A percentile compares a stretch with the other conserved stretches of the same genome.
phyloP scores from a whole-genome alignment of 345 rosid species.

The Salix udensis region DNA sequence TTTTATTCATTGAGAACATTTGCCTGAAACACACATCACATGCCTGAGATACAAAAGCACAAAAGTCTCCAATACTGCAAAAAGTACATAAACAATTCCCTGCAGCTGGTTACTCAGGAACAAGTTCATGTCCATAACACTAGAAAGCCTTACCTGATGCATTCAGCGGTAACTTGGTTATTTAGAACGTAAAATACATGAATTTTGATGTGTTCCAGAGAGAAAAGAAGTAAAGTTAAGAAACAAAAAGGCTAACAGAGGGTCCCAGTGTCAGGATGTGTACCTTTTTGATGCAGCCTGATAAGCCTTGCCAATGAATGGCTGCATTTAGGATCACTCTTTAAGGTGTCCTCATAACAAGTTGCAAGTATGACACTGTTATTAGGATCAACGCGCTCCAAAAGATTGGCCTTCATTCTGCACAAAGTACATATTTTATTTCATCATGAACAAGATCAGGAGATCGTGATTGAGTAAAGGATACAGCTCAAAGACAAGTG shows the following conservation, averaged over 20 bases:
- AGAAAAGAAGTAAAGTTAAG: not conserved
- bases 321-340: constrained; percentile 65
- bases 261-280: not conserved
- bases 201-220: too few relatives aligned
- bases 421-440: not conserved
- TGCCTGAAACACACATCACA: too few relatives aligned
- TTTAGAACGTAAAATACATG: too few relatives aligned
- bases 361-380: constrained; percentile 34
- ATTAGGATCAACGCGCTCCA: constrained; percentile 47
- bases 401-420: constrained; percentile 60
- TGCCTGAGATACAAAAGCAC: too few relatives aligned
- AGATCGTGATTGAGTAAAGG: too few relatives aligned
- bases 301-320: constrained; percentile 56
- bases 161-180: too few relatives aligned
- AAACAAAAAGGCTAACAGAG: not conserved
- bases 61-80: too few relatives aligned
- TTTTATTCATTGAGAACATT: not conserved
- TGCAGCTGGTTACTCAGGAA: too few relatives aligned
- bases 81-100: too few relatives aligned
- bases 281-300: constrained; percentile 55
- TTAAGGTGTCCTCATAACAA: constrained; percentile 59
- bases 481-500: too few relatives aligned
- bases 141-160: too few relatives aligned
- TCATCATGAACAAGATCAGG: not conserved
- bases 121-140: too few relatives aligned